Base-by-base conservation (phyloP, 148 eudicot species). In the Beta vulgaris region DNA sequence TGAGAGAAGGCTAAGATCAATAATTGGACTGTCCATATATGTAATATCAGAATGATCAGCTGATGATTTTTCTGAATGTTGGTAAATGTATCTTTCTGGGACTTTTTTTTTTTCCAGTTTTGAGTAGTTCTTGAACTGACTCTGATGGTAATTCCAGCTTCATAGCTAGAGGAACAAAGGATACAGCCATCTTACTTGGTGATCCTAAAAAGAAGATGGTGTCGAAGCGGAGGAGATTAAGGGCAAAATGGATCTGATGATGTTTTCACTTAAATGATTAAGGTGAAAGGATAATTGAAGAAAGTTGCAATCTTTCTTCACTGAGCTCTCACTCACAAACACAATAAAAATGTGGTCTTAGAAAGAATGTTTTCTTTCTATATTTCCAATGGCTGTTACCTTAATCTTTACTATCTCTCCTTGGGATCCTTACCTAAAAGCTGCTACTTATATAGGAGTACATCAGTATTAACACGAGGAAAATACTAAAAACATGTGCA, bases 101-200 rank as follows among this genome's bases (percentile, higher is more conserved):
- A 78, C 28, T 34, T 81, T 63, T 26, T 53, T 31, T n/a, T n/a
- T 59, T 28, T 43, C 35, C n/a, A 28, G 40, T 58, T 13, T 58
- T 28, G 3, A 71, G 40, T 73, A 83, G 76, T 21, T 80, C 88
- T 59, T 83, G 86, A 34, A 83, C 86, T 32, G 85, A 79, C n/a
- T 77, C 74, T 36, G 75, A 26, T 18, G 71, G 46, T 69, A 79
- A 19, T 61, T 69, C 78, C 15, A 54, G 28, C 69, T 35, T 42
- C 73, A 32, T 55, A 15, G 68, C n/a, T n/a, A n/a, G 25, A 15
- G 60, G 46, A 51, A 54, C 21, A 28, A 70, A 21, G 14, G 69
- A 21, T 68, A 25, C 64, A 35, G 75, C 78, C 71, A 69, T 80
- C 43, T 34, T 51, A 16, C 23, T 48, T 74, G 26, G 11, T 25